Conservation (phyloP, 495 filamentous ascomycete species). For the Rhypophila decipiens region DNA sequence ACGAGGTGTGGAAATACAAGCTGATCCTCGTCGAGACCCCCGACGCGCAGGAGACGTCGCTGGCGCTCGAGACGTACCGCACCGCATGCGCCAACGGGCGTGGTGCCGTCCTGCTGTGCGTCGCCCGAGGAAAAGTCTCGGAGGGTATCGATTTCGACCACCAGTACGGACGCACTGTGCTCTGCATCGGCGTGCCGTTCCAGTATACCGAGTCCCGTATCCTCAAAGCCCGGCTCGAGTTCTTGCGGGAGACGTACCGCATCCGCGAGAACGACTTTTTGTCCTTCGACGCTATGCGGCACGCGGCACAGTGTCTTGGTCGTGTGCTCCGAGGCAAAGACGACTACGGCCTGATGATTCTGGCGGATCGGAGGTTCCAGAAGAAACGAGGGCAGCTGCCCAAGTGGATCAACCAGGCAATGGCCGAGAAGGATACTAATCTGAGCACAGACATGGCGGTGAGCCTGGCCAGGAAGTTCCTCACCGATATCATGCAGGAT, state of each 20-base stretch:
- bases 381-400: constrained; percentile 86
- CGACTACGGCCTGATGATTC: constrained; percentile 98
- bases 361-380: constrained; percentile 87
- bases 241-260: constrained; percentile 91
- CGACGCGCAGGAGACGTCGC: constrained; percentile 91
- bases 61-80: constrained; percentile 93
- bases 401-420: constrained; percentile 91
- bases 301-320: constrained; percentile 93
- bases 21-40: constrained; percentile 97
- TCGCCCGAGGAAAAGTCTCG: constrained; percentile 92
- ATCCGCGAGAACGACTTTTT: constrained; percentile 97
- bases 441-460: constrained; percentile 94
- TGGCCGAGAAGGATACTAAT: constrained; percentile 76
- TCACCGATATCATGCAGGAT: constrained; percentile 84
- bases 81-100: constrained; percentile 96
- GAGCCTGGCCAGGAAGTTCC: constrained; percentile 79
- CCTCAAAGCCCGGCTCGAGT: constrained; percentile 91
- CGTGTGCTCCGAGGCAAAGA: constrained; percentile 95
- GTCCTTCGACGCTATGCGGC: constrained; percentile 98
- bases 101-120: constrained; percentile 86
- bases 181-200: constrained; percentile 96
- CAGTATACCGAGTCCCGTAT: constrained; percentile 99
- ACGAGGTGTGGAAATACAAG: constrained; percentile 99
- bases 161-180: constrained; percentile 92
- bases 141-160: constrained; percentile 99